Conservation (phyloP, 768 basidiomycete species). For the Roridomyces roridus region DNA sequence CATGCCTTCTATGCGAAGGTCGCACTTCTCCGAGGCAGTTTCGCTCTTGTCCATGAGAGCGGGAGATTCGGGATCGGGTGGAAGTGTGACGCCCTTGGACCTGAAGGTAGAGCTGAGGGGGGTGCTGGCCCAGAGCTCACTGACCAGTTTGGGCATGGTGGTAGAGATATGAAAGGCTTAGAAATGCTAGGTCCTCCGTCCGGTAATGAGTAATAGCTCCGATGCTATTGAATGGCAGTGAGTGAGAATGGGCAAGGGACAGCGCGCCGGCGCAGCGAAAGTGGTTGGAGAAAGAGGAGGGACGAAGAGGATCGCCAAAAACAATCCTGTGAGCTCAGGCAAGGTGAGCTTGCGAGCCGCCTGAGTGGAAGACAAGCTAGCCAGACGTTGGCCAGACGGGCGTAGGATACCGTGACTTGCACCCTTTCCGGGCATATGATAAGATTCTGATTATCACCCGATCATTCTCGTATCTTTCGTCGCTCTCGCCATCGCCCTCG, state of each 20-base stretch:
- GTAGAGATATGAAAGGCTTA: constrained; percentile 4
- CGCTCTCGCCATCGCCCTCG: too few species aligned
- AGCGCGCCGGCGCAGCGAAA: constrained; percentile 20
- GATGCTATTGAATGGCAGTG: constrained; percentile 7
- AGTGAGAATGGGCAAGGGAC: neutral
- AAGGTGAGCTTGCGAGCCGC: too few species aligned
- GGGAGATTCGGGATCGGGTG: constrained; percentile 16
- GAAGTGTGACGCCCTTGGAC: constrained; percentile 26
- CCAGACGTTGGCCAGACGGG: too few species aligned
- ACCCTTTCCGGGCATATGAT: too few species aligned
- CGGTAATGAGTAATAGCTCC: constrained; percentile 13
- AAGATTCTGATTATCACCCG: too few species aligned
- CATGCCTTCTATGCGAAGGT: constrained; percentile 88
- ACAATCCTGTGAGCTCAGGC: too few species aligned
- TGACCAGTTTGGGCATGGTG: constrained; percentile 26
- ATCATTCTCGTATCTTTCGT: too few species aligned
- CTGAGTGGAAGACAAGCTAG: too few species aligned
- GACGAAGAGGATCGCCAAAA: too few species aligned
- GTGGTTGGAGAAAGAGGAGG: neutral
- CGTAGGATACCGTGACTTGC: too few species aligned
- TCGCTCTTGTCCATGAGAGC: constrained; percentile 20
- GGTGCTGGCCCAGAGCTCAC: constrained; percentile 25
- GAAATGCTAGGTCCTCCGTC: neutral
- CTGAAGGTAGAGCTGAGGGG: constrained; percentile 24
- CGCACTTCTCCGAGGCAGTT: constrained; percentile 59